Evolutionary conservation across 805 yeast species (phyloP).

Genomic region (Ogataea salicorniae): DNA sequence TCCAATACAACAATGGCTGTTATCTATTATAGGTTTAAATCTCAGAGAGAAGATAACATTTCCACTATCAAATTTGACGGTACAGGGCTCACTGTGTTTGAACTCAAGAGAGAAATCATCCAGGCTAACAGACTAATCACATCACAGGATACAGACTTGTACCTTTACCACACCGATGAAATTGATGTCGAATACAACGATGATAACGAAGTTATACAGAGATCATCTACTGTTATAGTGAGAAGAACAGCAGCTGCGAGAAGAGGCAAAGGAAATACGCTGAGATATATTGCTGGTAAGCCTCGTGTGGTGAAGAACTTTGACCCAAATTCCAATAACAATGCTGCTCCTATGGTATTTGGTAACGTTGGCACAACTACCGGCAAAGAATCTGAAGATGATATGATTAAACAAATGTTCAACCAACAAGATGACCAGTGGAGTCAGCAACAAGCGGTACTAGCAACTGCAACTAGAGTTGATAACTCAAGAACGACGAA

Average conservation of each 20-base stretch:
- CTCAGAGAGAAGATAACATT: conserved; percentile 62
- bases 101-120: conserved; percentile 86
- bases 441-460: conserved; percentile 88
- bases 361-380: conserved; percentile 11
- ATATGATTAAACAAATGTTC: conserved; percentile 83
- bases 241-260: conserved; percentile 66
- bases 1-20: conserved; percentile 23
- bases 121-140: conserved; percentile 73
- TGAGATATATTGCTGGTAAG: conserved; percentile 68
- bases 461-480: conserved; percentile 81
- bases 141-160: conserved; percentile 78
- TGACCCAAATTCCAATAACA: conserved; percentile 9
- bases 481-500: conserved; percentile 26
- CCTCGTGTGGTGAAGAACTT: conserved; percentile 40
- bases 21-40: conserved; percentile 79
- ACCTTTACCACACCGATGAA: conserved; percentile 58
- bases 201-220: conserved; percentile 85
- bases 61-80: conserved; percentile 88
- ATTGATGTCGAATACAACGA: conserved; percentile 60
- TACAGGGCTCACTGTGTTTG: conserved; percentile 93
- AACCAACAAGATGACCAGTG: conserved; percentile 91
- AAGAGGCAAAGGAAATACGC: conserved; percentile 51
- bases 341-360: conserved; percentile 2
- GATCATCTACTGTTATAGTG: conserved; percentile 81
- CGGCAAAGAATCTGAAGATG: conserved; percentile 58